A percentile compares a stretch with the other conserved stretches of the same genome.
These are phyloP conservation scores for Eucalyptus polybractea DNA, from an alignment of 345 rosid species.

Conservation along the genomic window DNA sequence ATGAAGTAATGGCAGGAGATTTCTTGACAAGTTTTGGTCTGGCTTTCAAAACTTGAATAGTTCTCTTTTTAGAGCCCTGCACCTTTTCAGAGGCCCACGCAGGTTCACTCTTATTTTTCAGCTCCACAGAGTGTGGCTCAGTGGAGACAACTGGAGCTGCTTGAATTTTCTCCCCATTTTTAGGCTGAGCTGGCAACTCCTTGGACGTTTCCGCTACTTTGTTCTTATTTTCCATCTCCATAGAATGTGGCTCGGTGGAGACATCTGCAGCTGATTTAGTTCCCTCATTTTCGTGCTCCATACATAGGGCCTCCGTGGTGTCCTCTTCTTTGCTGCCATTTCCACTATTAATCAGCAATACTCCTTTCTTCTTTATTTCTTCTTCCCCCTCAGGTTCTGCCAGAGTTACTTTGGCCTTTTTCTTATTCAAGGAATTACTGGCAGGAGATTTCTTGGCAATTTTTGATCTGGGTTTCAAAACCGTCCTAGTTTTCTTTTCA, in stretches of 20 bases:
- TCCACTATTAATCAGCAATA: not conserved
- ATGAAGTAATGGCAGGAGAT: slow-evolving; percentile 7
- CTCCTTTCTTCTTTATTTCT: slow-evolving; percentile 3
- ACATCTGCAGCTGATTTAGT: not conserved
- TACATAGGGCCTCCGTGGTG: not conserved
- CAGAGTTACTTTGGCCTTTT: not conserved
- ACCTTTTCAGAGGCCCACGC: not conserved
- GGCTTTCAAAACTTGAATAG: slow-evolving; percentile 13
- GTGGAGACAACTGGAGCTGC: not conserved
- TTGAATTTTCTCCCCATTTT: not conserved
- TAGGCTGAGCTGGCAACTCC: not conserved
- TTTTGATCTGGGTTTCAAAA: slow-evolving; percentile 22
- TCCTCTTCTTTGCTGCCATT: not conserved
- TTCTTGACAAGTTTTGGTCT: slow-evolving; percentile 27
- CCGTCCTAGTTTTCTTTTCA: slow-evolving; percentile 9
- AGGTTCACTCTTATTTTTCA: not conserved
- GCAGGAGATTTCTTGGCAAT: slow-evolving; percentile 23
- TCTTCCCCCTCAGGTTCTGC: not conserved
- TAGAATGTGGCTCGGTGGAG: not conserved
- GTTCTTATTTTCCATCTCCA: not conserved
- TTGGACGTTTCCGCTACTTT: not conserved
- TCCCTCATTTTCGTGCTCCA: not conserved
- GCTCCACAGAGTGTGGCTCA: not conserved
- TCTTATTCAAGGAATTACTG: slow-evolving; percentile 6
- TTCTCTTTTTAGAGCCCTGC: slow-evolving; percentile 11